Conservation (phyloP, 2,329 filamentous ascomycete species). For the Podosphaera xanthii region DNA sequence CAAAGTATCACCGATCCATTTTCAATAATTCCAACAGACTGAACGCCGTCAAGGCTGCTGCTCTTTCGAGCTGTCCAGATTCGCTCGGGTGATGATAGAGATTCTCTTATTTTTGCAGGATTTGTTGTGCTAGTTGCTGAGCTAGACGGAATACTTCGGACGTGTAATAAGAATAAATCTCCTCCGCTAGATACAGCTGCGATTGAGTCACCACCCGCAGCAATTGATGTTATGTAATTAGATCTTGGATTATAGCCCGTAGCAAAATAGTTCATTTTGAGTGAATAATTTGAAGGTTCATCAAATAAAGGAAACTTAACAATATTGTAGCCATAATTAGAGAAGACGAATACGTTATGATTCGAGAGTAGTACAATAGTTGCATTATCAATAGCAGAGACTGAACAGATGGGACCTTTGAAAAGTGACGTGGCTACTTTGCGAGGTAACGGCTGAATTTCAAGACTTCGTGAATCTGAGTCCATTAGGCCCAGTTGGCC, state of each 20-base stretch:
- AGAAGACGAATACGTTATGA: constrained; percentile 79
- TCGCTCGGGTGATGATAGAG: constrained; percentile 53
- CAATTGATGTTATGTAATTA: constrained; percentile 52
- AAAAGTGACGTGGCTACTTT: constrained; percentile 76
- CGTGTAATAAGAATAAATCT: constrained; percentile 66
- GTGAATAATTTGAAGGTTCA: constrained; percentile 44
- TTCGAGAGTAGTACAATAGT: constrained; percentile 71
- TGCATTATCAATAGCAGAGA: constrained; percentile 74
- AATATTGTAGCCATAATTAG: constrained; percentile 87
- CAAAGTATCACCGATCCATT: constrained; percentile 89
- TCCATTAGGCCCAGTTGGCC: constrained; percentile 88
- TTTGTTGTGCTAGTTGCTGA: constrained; percentile 62
- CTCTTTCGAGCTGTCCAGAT: constrained; percentile 72
- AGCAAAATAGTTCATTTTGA: constrained; percentile 40
- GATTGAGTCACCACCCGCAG: constrained; percentile 74
- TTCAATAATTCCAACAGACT: constrained; percentile 72
- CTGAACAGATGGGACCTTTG: constrained; percentile 45
- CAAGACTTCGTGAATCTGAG: constrained; percentile 76
- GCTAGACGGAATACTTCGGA: constrained; percentile 43
- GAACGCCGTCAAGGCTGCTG: constrained; percentile 39
- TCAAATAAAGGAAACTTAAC: constrained; percentile 58
- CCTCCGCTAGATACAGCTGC: constrained; percentile 67
- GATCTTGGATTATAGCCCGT: constrained; percentile 39
- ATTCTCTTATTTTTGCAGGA: constrained; percentile 68
- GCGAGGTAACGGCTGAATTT: constrained; percentile 59